A percentile compares a stretch with the other conserved stretches of the same genome.
Conservation (phyloP, 176 grass and related monocot genomes). For the Zea mays region Zm-B73-REFERENCE-NAM-5.0 NC_050100.1:216730001-216730500, state of each 20-base stretch:
- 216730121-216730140: conserved; percentile 6
- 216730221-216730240: not conserved
- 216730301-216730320: not conserved
- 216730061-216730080: conserved; percentile 93
- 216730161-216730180: not conserved
- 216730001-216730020: conserved; percentile 91
- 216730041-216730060: conserved; percentile 96
- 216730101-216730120: conserved; percentile 63
- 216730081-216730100: conserved; percentile 96
- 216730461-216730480: conserved; percentile 81
- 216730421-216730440: conserved; percentile 86
- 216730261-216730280: conserved; percentile 25
- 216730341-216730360: not conserved
- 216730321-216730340: conserved; percentile 10
- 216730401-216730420: conserved; percentile 96
- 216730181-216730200: not conserved
- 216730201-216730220: not conserved
- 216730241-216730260: conserved; percentile 7
- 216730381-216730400: conserved; percentile 26
- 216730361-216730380: conserved; percentile 7
- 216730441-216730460: conserved; percentile 98
- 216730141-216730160: conserved; percentile 21
- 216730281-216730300: conserved; percentile 9
- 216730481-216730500: conserved; percentile 87
- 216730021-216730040: conserved; percentile 84